Evolutionary conservation across 306 rosid genomes (phyloP).

Genomic region (Spatholobus suberectus): DNA sequence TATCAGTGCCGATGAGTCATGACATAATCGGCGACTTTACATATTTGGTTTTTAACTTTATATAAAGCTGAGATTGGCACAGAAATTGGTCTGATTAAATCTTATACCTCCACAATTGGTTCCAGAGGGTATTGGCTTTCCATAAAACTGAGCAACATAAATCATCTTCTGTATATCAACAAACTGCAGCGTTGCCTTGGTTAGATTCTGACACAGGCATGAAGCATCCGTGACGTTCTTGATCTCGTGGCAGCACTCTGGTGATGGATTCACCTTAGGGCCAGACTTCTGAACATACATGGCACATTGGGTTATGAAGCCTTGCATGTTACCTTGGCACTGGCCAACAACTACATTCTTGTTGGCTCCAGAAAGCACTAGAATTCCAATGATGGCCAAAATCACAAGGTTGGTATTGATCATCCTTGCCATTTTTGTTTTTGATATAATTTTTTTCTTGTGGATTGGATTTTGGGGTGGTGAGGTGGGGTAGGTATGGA

Average conservation of each 20-base stretch:
- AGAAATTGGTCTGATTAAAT: neutral
- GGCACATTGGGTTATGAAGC: neutral
- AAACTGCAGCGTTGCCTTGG: neutral
- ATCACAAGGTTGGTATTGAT: neutral
- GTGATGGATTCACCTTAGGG: neutral
- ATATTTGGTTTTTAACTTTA: too few relatives aligned
- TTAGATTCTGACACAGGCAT: neutral
- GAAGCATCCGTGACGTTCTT: neutral
- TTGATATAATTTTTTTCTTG: neutral
- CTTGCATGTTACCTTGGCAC: neutral
- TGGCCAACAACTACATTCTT: neutral
- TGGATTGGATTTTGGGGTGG: neutral
- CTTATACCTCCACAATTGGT: neutral
- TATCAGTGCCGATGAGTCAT: neutral
- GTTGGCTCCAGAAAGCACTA: neutral
- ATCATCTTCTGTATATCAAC: neutral
- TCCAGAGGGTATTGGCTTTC: neutral
- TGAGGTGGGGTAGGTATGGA: neutral
- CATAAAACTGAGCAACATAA: neutral
- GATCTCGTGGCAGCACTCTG: neutral
- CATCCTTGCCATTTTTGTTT: neutral
- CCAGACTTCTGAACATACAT: neutral
- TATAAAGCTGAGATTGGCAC: too few relatives aligned
- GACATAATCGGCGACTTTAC: neutral
- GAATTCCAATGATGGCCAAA: neutral